Evolutionary conservation across 169 alveolate genomes (phyloP).

Genomic region (Cryptosporidium ryanae): DNA sequence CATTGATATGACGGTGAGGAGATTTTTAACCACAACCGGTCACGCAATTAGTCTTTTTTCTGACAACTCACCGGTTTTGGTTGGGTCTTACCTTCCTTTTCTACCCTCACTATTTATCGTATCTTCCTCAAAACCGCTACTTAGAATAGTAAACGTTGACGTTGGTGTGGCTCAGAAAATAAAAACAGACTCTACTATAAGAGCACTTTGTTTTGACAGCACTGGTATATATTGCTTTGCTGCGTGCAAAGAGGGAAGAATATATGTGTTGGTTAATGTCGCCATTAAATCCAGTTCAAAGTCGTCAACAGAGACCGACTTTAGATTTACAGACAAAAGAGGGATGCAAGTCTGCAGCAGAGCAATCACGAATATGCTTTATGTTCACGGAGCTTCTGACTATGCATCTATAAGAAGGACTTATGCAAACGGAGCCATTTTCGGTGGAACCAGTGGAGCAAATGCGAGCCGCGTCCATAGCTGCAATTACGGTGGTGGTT

Average conservation of each 20-base stretch:
- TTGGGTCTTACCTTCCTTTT: conserved; percentile 83
- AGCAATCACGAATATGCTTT: conserved; percentile 83
- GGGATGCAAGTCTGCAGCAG: conserved; percentile 83
- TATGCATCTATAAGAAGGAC: conserved; percentile 49
- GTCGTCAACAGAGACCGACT: conserved; percentile 77
- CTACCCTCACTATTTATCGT: conserved; percentile 83
- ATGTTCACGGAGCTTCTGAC: conserved; percentile 79
- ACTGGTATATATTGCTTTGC: conserved; percentile 86
- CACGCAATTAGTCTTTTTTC: conserved; percentile 85
- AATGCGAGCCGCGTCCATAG: conserved; percentile 80
- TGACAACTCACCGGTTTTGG: conserved; percentile 86
- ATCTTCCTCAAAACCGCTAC: conserved; percentile 84
- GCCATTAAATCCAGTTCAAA: conserved; percentile 76
- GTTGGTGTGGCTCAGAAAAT: conserved; percentile 86
- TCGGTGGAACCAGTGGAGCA: conserved; percentile 32
- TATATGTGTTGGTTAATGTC: conserved; percentile 77
- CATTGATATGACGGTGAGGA: conserved; percentile 87
- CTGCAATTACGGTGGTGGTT: conserved; percentile 63
- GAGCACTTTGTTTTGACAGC: conserved; percentile 86
- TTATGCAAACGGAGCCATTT: conserved; percentile 69
- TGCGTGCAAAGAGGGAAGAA: conserved; percentile 84
- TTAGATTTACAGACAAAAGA: conserved; percentile 68
- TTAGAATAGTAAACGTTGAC: conserved; percentile 84
- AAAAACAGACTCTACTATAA: conserved; percentile 83
- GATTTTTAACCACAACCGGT: conserved; percentile 87